Evolutionary conservation across 2,329 filamentous ascomycete species (phyloP).

Genomic region (Penicillium sumatraense): DNA sequence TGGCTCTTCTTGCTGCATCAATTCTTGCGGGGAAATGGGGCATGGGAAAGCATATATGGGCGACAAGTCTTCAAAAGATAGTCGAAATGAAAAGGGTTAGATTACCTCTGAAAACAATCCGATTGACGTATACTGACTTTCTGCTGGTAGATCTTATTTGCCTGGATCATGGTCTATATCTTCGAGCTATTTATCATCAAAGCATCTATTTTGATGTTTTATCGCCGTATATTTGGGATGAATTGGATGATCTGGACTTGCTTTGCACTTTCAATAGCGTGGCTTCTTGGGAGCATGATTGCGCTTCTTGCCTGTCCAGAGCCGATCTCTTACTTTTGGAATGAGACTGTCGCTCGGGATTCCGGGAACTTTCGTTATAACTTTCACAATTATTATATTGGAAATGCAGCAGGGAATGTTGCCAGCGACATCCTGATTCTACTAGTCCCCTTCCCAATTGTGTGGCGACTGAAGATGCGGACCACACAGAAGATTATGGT

Average conservation of each 20-base stretch:
- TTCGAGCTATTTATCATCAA: conserved; percentile 13
- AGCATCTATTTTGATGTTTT: conserved; percentile 8
- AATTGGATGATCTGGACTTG: conserved; percentile 10
- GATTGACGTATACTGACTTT: background rate
- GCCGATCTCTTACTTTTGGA: conserved; percentile 17
- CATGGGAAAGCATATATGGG: conserved; percentile 13
- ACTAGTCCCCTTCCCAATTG: conserved; percentile 8
- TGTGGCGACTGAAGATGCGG: conserved; percentile 16
- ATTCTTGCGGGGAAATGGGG: conserved; percentile 1
- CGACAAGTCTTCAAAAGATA: background rate
- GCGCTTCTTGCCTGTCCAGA: conserved; percentile 1
- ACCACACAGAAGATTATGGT: conserved; percentile 13
- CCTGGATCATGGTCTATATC: conserved; percentile 12
- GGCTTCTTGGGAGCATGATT: conserved; percentile 10
- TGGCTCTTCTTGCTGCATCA: background rate
- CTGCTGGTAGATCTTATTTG: conserved; percentile 6
- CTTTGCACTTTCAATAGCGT: background rate
- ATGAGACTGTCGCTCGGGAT: background rate
- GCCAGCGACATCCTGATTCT: conserved; percentile 13
- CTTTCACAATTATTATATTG: conserved; percentile 15
- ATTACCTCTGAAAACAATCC: background rate
- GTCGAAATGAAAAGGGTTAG: conserved; percentile 5
- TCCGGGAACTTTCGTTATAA: conserved; percentile 7
- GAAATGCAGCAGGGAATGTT: conserved; percentile 14
- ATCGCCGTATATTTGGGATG: conserved; percentile 16